Conservation (phyloP, 108 stramenopile genomes). For the Schizochytrium sp. region DNA sequence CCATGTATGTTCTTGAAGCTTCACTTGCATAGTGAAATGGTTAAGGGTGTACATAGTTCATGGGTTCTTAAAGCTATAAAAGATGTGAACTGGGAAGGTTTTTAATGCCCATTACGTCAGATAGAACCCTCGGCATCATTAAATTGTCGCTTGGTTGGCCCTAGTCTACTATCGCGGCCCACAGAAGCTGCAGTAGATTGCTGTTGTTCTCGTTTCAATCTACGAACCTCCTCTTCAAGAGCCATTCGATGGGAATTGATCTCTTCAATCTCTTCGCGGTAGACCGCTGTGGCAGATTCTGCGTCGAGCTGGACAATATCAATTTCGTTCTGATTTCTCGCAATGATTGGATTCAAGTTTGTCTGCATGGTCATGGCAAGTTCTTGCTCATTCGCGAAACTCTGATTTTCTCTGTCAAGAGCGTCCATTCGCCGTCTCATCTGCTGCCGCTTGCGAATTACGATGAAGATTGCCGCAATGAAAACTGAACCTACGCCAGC, state of each 20-base stretch:
- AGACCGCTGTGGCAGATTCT: not conserved
- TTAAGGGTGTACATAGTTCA: no score
- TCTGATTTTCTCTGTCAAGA: slow-evolving; percentile 40
- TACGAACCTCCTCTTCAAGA: slow-evolving; percentile 23
- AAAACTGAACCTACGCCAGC: not conserved
- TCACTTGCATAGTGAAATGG: no score
- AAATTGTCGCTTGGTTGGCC: no score
- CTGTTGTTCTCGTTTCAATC: not conserved
- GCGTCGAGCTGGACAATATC: not conserved
- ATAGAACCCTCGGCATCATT: no score
- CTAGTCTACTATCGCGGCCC: no score
- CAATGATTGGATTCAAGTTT: slow-evolving; percentile 29
- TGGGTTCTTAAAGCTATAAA: no score
- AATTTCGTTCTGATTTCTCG: not conserved
- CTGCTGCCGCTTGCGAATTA: slow-evolving; percentile 51
- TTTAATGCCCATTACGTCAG: no score
- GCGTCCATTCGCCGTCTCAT: slow-evolving; percentile 18
- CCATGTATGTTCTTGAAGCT: no score
- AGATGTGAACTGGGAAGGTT: no score
- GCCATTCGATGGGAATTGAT: not conserved
- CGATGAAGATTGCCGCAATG: not conserved
- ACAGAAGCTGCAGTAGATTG: not conserved
- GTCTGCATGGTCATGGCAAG: not conserved
- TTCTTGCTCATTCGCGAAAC: slow-evolving; percentile 48
- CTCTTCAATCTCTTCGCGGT: slow-evolving; percentile 36